Conservation (phyloP, 2,329 filamentous ascomycete genomes). For the Alternaria incomplexa region DNA sequence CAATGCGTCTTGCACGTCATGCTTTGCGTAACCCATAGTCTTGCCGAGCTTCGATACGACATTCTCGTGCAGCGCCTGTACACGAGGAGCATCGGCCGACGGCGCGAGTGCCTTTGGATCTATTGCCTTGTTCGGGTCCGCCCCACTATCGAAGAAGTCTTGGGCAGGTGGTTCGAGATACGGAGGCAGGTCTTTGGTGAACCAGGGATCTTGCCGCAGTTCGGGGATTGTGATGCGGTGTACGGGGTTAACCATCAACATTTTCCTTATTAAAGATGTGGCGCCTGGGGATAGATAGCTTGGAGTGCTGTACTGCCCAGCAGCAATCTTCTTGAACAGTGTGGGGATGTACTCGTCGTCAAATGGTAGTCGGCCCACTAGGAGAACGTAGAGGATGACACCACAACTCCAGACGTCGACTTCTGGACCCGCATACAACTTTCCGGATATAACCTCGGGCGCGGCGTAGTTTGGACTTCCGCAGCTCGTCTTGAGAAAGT, state of each 20-base stretch:
- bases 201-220: constrained; percentile 94
- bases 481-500: constrained; percentile 98
- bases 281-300: constrained; percentile 89
- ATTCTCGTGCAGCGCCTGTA: constrained; percentile 88
- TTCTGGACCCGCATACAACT: constrained; percentile 95
- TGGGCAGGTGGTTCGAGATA: constrained; percentile 89
- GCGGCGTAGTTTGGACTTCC: constrained; percentile 98
- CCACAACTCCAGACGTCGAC: constrained; percentile 98
- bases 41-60: constrained; percentile 96
- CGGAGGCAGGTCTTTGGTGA: constrained; percentile 80
- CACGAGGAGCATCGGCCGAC: constrained; percentile 71
- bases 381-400: constrained; percentile 75
- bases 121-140: constrained; percentile 90
- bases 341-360: constrained; percentile 98
- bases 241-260: constrained; percentile 94
- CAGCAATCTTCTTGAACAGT: constrained; percentile 96
- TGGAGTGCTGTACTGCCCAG: constrained; percentile 90
- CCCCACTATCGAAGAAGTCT: constrained; percentile 92
- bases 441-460: constrained; percentile 96
- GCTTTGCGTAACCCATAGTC: constrained; percentile 96
- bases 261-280: constrained; percentile 81
- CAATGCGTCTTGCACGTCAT: constrained; percentile 92
- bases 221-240: constrained; percentile 93
- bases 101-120: constrained; percentile 81
- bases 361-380: constrained; percentile 80